These are phyloP conservation scores for Pythium graminicola DNA, from an alignment of 352 stramenopile genomes.

Conservation along the genomic window DNA sequence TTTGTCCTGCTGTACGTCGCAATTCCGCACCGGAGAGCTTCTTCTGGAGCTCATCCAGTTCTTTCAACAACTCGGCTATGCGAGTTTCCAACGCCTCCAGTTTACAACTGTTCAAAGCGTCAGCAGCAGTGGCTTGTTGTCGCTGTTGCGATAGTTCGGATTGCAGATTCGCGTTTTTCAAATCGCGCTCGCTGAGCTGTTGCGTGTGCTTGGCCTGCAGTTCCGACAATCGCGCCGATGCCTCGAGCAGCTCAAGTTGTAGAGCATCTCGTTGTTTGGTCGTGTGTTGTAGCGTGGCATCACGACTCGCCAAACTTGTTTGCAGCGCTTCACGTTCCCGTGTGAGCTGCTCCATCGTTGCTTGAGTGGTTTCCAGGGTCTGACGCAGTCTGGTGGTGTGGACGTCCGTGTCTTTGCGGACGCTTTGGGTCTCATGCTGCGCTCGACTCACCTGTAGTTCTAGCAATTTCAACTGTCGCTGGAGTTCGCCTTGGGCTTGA, in stretches of 20 bases:
- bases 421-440: conserved; percentile 42
- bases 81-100: conserved; percentile 22
- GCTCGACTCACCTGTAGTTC: conserved; percentile 41
- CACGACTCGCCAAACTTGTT: conserved; percentile 31
- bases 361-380: conserved; percentile 29
- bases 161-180: conserved; percentile 32
- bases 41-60: conserved; percentile 13
- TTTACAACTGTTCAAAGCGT: conserved; percentile 16
- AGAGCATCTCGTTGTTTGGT: conserved; percentile 40
- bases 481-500: conserved; percentile 29
- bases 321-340: conserved; percentile 35
- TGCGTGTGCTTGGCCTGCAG: conserved; percentile 28
- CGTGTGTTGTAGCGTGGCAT: conserved; percentile 32
- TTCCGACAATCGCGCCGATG: conserved; percentile 33
- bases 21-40: conserved; percentile 18
- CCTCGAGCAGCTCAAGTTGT: conserved; percentile 40
- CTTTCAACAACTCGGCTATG: conserved; percentile 14
- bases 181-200: conserved; percentile 32
- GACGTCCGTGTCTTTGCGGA: conserved; percentile 42
- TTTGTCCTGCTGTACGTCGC: conserved; percentile 9
- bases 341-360: conserved; percentile 39
- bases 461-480: conserved; percentile 30
- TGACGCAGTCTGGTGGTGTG: conserved; percentile 39
- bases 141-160: conserved; percentile 23
- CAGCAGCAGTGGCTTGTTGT: conserved; percentile 24